Percentiles rank a stretch among this genome's conserved stretches.
phyloP scores from a whole-genome alignment of 345 rosid species.

The Hibiscus mutabilis region DNA sequence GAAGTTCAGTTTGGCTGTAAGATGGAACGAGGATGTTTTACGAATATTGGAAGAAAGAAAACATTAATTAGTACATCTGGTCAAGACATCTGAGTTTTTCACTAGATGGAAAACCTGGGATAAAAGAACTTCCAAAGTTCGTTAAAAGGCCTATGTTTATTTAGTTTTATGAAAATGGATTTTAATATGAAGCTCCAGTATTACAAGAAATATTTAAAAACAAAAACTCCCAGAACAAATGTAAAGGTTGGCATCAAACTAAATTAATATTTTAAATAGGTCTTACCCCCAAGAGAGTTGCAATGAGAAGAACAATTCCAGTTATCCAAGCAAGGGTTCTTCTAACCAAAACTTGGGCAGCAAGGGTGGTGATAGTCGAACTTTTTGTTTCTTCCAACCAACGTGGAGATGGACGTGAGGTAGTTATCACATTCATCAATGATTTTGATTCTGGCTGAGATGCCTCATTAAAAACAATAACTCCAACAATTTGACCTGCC shows the following conservation, averaged over 20 bases:
- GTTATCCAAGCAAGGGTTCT: constrained; percentile 88
- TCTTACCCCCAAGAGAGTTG: constrained; percentile 94
- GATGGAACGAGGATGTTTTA: background rate
- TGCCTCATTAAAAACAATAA: constrained; percentile 44
- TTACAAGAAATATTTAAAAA: background rate
- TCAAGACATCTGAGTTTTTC: background rate
- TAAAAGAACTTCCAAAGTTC: background rate
- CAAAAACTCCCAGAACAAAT: background rate
- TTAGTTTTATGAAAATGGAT: background rate
- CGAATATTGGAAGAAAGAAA: background rate
- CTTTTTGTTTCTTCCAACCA: constrained; percentile 57
- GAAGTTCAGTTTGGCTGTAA: background rate
- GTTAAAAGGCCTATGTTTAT: background rate
- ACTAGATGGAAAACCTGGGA: background rate
- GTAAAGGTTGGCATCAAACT: background rate
- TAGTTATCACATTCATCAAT: constrained; percentile 36
- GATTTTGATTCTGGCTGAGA: constrained; percentile 38
- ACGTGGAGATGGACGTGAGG: constrained; percentile 47
- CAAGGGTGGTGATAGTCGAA: constrained; percentile 18
- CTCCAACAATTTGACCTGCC: constrained; percentile 89
- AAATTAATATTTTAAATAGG: constrained; percentile 13
- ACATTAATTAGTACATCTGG: background rate
- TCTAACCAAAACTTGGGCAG: constrained; percentile 54
- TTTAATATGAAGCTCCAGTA: background rate
- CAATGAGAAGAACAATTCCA: constrained; percentile 78